Evolutionary conservation across 2,329 filamentous ascomycete species (phyloP), one percentile per base, ranked within the genome.

Genomic region (Ophiosphaerella narmari): DNA sequence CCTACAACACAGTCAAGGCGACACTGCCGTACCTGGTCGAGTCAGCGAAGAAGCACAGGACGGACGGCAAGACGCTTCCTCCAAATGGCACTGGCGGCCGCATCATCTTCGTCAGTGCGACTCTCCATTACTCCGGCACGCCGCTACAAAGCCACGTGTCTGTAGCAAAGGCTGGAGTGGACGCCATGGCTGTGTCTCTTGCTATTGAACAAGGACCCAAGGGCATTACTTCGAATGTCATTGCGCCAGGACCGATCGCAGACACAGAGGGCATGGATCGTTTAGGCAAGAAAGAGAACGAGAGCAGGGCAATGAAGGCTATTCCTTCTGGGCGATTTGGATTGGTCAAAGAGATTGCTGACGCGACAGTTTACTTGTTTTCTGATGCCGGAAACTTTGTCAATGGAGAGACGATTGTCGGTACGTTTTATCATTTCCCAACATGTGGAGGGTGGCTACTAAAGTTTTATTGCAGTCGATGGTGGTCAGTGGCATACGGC

Each of bases 1-100:
- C 90, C 13, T 99, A 89, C 77, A 96, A 97, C 78, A 96, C 91
- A 2, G 81, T 96, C 67, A 97, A 97, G 77, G 91, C 93, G 3
- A 94, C 91, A 1, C 78, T 97, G 31, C 90, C 91, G 0, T 82
- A 96, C 65, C 83, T 99, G 3, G 75, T 91, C 11, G 81, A 85
- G 62, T 95, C 91, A n/a, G 86, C 89, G 1, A 74, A 77, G 31
- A 83, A 82, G 63, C 78, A 86, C 63, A 81, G 76, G 54, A 81
- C 81, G 14, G 84, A 88, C 59, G 81, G 83, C 2, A 83, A 83
- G 26, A 76, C 77, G 4, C 70, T 48, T 37, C 69, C 70, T 5
- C 39, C 61, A 2, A 66, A 77, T 23, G 80, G 82, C 1, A 88
- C 87, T 0, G 89, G 89, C 40, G 91, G 92, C 8, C 86, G 92